phyloP scores from a whole-genome alignment of 2,329 filamentous ascomycete genomes.

The Zasmidium citrigriseum region DNA sequence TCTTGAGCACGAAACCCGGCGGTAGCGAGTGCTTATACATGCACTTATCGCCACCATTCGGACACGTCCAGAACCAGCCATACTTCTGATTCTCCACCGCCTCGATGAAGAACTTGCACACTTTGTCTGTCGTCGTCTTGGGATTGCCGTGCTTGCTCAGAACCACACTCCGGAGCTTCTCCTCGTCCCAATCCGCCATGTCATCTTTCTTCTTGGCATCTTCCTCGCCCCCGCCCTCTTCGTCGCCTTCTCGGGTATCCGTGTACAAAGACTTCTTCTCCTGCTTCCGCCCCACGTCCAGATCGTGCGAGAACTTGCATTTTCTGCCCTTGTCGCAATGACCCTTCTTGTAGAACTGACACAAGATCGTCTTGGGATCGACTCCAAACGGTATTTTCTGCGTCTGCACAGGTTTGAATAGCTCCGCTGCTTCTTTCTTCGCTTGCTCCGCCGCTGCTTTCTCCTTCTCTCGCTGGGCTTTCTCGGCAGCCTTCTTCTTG shows the following conservation, averaged over 20 bases:
- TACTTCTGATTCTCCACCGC: constrained; percentile 99
- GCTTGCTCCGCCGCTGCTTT: constrained; percentile 89
- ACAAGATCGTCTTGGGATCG: constrained; percentile 95
- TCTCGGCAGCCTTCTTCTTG: constrained; percentile 73
- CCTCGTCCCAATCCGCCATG: constrained; percentile 96
- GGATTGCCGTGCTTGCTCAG: constrained; percentile 97
- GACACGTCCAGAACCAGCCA: constrained; percentile 98
- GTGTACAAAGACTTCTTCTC: constrained; percentile 91
- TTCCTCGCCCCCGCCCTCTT: constrained; percentile 67
- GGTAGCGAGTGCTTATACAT: constrained; percentile 97
- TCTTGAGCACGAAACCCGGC: constrained; percentile 94
- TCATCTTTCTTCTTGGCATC: constrained; percentile 82
- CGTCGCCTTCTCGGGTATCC: constrained; percentile 74
- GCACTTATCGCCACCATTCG: constrained; percentile 95
- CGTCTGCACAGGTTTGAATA: constrained; percentile 91
- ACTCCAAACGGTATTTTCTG: constrained; percentile 98
- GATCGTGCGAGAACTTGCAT: constrained; percentile 97
- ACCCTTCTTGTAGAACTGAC: constrained; percentile 96
- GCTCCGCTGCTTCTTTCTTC: constrained; percentile 73
- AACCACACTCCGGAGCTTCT: constrained; percentile 87
- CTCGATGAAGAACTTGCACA: constrained; percentile 98
- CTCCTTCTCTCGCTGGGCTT: constrained; percentile 72
- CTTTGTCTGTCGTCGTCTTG: constrained; percentile 91
- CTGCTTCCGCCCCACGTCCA: constrained; percentile 83
- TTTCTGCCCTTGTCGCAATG: constrained; percentile 94